These are phyloP conservation scores for Mentha longifolia DNA, from an alignment of 257 asterid genomes.

Conservation along the genomic window DNA sequence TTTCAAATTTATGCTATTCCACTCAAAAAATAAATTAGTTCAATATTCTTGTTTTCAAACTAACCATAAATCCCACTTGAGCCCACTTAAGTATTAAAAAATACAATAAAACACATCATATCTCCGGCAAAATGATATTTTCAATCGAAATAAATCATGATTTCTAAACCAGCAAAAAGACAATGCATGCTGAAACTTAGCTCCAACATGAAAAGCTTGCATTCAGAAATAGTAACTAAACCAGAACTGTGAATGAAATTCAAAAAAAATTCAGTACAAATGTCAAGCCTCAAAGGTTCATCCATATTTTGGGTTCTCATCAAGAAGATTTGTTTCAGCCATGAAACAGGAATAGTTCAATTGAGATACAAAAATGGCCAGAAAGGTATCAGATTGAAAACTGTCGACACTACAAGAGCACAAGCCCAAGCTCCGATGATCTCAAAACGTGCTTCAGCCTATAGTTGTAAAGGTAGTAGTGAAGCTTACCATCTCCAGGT, in stretches of 20 bases:
- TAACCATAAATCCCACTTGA: too few species aligned
- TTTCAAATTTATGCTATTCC: too few species aligned
- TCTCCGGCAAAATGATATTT: too few species aligned
- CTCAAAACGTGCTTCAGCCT: slow-evolving; percentile 58
- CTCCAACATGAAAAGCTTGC: too few species aligned
- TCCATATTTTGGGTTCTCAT: slow-evolving; percentile 2
- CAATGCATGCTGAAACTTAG: too few species aligned
- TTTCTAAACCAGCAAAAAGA: too few species aligned
- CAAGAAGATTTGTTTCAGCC: slow-evolving; percentile 22
- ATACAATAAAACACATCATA: too few species aligned
- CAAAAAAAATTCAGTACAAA: slow-evolving; percentile 7
- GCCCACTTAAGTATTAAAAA: too few species aligned
- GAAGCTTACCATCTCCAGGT: slow-evolving; percentile 86
- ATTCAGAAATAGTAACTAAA: neutral
- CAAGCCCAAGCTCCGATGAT: slow-evolving; percentile 75
- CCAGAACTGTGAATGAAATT: slow-evolving; percentile 3
- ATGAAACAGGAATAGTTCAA: slow-evolving; percentile 17
- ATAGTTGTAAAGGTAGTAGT: slow-evolving; percentile 75
- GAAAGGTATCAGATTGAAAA: slow-evolving; percentile 11
- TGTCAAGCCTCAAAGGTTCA: slow-evolving; percentile 11
- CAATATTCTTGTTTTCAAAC: too few species aligned
- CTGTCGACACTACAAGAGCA: slow-evolving; percentile 53
- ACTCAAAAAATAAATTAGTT: too few species aligned
- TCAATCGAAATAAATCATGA: too few species aligned
- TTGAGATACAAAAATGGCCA: slow-evolving; percentile 25